phyloP scores from a whole-genome alignment of 148 eudicot genomes.

The Silene uniflora region DNA sequence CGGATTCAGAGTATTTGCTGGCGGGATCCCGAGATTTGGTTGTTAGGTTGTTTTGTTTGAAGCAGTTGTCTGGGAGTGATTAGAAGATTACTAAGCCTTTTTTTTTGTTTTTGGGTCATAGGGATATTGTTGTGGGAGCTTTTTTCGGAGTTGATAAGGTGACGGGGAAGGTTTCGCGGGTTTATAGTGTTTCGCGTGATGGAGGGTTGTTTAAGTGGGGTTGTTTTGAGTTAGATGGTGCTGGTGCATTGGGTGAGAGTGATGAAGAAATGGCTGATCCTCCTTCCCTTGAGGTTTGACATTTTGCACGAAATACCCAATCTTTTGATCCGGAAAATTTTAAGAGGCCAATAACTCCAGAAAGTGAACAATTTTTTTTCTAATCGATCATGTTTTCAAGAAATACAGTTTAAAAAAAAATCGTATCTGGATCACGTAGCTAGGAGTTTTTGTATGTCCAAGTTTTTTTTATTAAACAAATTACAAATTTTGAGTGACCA shows the following conservation, averaged over 20 bases:
- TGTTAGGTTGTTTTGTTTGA: constrained; percentile 67
- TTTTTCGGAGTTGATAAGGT: constrained; percentile 77
- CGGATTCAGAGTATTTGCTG: constrained; percentile 49
- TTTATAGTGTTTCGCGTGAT: constrained; percentile 77
- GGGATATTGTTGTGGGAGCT: constrained; percentile 60
- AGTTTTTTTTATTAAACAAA: no score
- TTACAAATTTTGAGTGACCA: no score
- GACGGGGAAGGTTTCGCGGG: constrained; percentile 39
- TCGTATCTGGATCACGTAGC: no score
- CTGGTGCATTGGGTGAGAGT: constrained; percentile 23
- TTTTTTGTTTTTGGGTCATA: constrained; percentile 85
- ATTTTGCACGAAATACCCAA: no score
- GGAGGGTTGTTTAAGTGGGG: constrained; percentile 81
- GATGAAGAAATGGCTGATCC: constrained; percentile 49
- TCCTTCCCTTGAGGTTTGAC: no score
- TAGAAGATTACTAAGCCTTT: constrained; percentile 41
- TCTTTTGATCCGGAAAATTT: no score
- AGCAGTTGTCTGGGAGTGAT: constrained; percentile 23
- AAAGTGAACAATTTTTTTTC: no score
- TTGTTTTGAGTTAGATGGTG: constrained; percentile 27
- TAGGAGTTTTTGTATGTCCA: no score
- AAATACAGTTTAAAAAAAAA: no score
- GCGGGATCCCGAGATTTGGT: constrained; percentile 86
- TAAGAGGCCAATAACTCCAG: no score
- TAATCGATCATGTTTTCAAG: no score